Evolutionary conservation across 768 basidiomycete species (phyloP), one percentile per base, ranked within the genome.

Genomic region (Lactarius vividus): DNA sequence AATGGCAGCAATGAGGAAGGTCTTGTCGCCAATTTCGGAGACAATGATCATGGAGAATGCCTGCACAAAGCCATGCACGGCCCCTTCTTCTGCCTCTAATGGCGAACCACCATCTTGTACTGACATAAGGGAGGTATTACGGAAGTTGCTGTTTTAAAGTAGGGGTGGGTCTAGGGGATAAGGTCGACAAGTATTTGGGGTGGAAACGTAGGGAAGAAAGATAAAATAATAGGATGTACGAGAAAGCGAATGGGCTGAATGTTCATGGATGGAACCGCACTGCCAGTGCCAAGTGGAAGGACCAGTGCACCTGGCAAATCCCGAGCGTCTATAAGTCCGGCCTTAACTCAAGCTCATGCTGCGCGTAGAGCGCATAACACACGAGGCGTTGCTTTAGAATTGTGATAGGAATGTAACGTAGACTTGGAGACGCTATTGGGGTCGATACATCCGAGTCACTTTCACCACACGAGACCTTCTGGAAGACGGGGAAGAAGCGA

Each of bases 21-120:
- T 98, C 76, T 98, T 97, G 86, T 98, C 96, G 28, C 96, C 96
- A 52, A 96, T 89, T 81, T 95, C 93, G 2, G 92, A 94, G 74
- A 91, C 82, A 39, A 98, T 89, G 72, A 97, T 98, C 88, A 96
- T 94, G 67, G 83, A 76, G 79, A 95, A 94, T 6, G 93, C 85
- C 73, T 94, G 89, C 6, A 84, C 65, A 67, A 96, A 84, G 11
- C 87, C 90, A 69, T 88, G 79, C 60, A 82, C 42, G 29, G 66
- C 63, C 33, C 67, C 73, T 58, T 78, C 77, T 49, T 78, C 77
- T 49, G 70, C 67, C 42, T 40, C 58, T 18, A 40, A 16, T 23
- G 64, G 37, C 39, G 64, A 28, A 57, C 20, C 37, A 57, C 20
- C 37, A 28, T 57, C 54, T 37, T 8, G 29, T 28, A 40, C 23